Evolutionary conservation across 805 yeast species (phyloP).

Genomic region (Candida silvatica): DNA sequence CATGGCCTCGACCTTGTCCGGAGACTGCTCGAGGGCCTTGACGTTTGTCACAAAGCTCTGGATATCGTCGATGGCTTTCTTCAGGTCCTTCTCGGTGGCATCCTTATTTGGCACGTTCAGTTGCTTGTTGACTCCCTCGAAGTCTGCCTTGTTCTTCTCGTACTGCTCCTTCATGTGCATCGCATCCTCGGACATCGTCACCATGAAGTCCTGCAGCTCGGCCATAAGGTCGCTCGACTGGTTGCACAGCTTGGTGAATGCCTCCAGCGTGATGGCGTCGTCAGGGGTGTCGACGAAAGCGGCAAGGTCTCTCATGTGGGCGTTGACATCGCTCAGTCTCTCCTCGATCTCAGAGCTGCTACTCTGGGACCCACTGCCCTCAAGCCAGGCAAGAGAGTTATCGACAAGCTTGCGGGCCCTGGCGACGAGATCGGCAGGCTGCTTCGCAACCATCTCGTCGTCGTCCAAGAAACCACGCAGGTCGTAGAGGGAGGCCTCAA

Average conservation of each 20-base stretch:
- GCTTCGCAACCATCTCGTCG: constrained; percentile 34
- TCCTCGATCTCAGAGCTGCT: constrained; percentile 27
- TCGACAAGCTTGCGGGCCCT: constrained; percentile 29
- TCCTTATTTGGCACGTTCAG: constrained; percentile 26
- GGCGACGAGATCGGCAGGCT: constrained; percentile 32
- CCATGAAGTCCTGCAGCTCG: constrained; percentile 34
- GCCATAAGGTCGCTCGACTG: constrained; percentile 33
- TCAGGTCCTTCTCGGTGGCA: constrained; percentile 20
- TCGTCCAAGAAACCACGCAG: constrained; percentile 54
- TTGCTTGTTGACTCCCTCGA: constrained; percentile 40
- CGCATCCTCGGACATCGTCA: constrained; percentile 38
- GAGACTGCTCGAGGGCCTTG: constrained; percentile 19
- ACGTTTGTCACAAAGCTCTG: constrained; percentile 21
- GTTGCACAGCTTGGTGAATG: constrained; percentile 33
- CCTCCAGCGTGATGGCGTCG: constrained; percentile 38
- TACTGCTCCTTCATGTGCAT: constrained; percentile 32
- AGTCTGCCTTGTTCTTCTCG: constrained; percentile 38
- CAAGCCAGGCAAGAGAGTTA: constrained; percentile 69
- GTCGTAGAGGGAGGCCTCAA: constrained; percentile 69
- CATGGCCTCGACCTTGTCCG: constrained; percentile 8
- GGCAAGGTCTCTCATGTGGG: constrained; percentile 25
- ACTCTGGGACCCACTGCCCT: constrained; percentile 55
- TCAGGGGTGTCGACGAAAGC: constrained; percentile 31
- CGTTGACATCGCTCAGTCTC: constrained; percentile 24
- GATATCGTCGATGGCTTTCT: constrained; percentile 16